Percentiles rank a stretch among this genome's conserved stretches.
phyloP scores from a whole-genome alignment of 2,329 filamentous ascomycete genomes.

The Cladophialophora bantiana region DNA sequence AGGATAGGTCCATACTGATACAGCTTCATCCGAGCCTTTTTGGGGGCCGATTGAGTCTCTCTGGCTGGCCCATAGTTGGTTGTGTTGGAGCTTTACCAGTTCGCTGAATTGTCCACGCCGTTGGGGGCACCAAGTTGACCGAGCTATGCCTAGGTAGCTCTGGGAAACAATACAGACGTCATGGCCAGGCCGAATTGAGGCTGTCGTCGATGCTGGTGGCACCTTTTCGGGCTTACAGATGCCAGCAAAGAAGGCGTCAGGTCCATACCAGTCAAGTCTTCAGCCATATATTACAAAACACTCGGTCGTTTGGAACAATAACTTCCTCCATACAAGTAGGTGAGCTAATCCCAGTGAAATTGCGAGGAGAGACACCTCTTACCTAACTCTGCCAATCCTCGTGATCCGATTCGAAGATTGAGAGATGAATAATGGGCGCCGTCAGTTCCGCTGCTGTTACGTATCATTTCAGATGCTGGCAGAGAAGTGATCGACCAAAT shows the following conservation, averaged over 20 bases:
- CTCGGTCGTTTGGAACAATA: not conserved
- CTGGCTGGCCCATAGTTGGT: constrained; percentile 3
- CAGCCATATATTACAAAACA: too few relatives aligned
- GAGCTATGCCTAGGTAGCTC: too few relatives aligned
- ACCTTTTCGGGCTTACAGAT: not conserved
- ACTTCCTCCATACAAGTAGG: not conserved
- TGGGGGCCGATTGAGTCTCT: constrained; percentile 13
- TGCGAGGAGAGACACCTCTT: not conserved
- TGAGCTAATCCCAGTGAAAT: not conserved
- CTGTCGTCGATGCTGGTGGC: not conserved
- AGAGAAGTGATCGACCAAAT: not conserved
- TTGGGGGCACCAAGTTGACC: too few relatives aligned
- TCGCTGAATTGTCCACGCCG: not conserved
- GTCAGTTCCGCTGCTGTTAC: not conserved
- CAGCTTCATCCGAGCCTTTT: not conserved
- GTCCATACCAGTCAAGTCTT: too few relatives aligned
- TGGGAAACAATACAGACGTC: not conserved
- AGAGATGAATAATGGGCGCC: not conserved
- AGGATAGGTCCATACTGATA: not conserved
- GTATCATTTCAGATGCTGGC: not conserved
- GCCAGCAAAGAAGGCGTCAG: too few relatives aligned
- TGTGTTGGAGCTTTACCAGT: constrained; percentile 1
- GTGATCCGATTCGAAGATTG: not conserved
- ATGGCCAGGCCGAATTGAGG: not conserved
- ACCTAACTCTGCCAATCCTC: not conserved